These are phyloP conservation scores for Epichloe gansuensis DNA, from an alignment of 2,329 filamentous ascomycete species.

Conservation along the genomic window DNA sequence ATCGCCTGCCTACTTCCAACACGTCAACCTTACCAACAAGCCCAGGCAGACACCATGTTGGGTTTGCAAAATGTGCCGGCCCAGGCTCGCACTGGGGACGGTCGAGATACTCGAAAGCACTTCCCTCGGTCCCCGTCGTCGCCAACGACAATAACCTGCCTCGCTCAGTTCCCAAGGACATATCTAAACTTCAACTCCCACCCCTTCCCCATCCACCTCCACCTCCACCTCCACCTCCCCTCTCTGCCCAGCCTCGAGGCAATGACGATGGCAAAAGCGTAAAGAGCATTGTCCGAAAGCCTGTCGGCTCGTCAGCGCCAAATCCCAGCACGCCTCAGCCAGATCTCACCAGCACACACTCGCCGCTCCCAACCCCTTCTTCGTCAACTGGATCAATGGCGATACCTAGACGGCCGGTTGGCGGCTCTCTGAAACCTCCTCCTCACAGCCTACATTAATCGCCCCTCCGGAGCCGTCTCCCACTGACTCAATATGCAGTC, in stretches of 20 bases:
- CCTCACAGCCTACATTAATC: constrained; percentile 4
- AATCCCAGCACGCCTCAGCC: background rate
- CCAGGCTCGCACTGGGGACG: constrained; percentile 21
- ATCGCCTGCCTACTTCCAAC: too few relatives aligned
- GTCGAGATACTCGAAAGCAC: constrained; percentile 47
- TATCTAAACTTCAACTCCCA: constrained; percentile 11
- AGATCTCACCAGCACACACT: background rate
- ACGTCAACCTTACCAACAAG: too few relatives aligned
- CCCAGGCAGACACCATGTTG: constrained; percentile 1
- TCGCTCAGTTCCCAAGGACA: constrained; percentile 12
- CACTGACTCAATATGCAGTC: constrained; percentile 38
- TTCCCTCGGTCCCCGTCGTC: constrained; percentile 35
- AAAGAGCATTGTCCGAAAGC: constrained; percentile 10
- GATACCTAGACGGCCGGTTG: constrained; percentile 26
- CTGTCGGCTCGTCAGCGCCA: constrained; percentile 8
- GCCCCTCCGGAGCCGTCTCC: constrained; percentile 24
- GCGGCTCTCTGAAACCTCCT: constrained; percentile 1
- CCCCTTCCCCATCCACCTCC: constrained; percentile 14
- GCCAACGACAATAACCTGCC: constrained; percentile 9
- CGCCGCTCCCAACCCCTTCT: constrained; percentile 10
- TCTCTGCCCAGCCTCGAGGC: constrained; percentile 14
- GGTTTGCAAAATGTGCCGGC: background rate
- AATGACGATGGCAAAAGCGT: constrained; percentile 9
- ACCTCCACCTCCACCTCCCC: constrained; percentile 11
- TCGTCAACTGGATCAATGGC: constrained; percentile 14